Conservation (phyloP, 2,329 filamentous ascomycete species). For the Penicillium corylophilum region DNA sequence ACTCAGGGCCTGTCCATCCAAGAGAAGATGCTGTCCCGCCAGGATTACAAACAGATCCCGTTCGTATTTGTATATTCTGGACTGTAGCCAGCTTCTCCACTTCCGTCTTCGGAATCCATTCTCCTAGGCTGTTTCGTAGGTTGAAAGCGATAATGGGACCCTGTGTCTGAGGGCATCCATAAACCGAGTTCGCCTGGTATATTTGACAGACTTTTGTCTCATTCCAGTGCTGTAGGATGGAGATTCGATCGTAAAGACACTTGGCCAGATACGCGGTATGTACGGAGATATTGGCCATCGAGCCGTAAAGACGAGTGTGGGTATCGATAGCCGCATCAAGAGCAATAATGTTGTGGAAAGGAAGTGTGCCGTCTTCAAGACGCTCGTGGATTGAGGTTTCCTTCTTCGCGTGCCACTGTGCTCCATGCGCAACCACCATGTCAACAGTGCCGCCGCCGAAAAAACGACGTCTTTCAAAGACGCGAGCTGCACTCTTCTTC, state of each 20-base stretch:
- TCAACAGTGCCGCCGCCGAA: conserved; percentile 96
- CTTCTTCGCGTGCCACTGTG: conserved; percentile 82
- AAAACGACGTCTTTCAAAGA: conserved; percentile 69
- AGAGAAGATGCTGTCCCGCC: conserved; percentile 76
- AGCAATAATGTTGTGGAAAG: conserved; percentile 86
- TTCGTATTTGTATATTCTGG: conserved; percentile 78
- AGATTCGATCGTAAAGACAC: conserved; percentile 60
- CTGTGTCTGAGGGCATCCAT: conserved; percentile 48
- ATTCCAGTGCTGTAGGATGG: conserved; percentile 67
- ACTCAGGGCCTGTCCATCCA: conserved; percentile 74
- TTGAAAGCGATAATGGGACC: conserved; percentile 87
- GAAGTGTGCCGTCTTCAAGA: conserved; percentile 87
- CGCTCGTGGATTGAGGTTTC: conserved; percentile 70
- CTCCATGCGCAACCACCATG: conserved; percentile 74
- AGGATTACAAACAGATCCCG: conserved; percentile 88
- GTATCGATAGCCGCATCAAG: conserved; percentile 70
- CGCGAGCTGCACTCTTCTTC: conserved; percentile 64
- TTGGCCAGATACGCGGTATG: conserved; percentile 69
- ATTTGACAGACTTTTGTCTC: conserved; percentile 63
- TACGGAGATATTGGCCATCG: conserved; percentile 65
- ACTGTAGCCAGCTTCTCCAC: conserved; percentile 82
- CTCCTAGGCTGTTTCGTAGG: conserved; percentile 64
- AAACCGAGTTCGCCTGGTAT: conserved; percentile 53
- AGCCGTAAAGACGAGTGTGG: conserved; percentile 68
- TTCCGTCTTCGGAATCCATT: conserved; percentile 78